Percentiles rank a stretch among this genome's conserved stretches.
phyloP scores from a whole-genome alignment of 2,329 filamentous ascomycete species.

The Endoconidiophora polonica region DNA sequence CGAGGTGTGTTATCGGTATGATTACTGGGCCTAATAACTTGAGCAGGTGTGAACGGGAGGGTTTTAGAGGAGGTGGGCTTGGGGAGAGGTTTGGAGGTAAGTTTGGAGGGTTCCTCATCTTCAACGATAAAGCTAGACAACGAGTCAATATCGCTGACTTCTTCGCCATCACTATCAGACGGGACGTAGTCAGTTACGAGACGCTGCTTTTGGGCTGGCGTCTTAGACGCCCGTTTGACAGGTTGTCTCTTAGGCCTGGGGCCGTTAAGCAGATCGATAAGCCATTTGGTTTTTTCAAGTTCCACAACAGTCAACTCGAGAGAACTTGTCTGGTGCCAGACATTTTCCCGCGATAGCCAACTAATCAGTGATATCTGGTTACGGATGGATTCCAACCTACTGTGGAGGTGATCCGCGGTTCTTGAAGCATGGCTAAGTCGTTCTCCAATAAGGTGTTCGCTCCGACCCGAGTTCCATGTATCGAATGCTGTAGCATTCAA shows the following conservation, averaged over 20 bases:
- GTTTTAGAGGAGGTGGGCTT: neutral
- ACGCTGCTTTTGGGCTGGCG: conserved; percentile 10
- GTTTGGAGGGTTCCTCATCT: conserved; percentile 15
- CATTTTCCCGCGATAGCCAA: conserved; percentile 35
- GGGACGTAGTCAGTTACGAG: conserved; percentile 4
- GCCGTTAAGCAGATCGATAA: conserved; percentile 29
- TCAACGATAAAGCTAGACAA: conserved; percentile 34
- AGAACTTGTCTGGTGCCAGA: conserved; percentile 37
- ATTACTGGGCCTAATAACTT: too few relatives aligned
- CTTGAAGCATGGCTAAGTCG: conserved; percentile 29
- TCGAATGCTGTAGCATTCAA: conserved; percentile 8
- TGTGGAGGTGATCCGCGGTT: conserved; percentile 26
- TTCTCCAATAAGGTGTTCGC: neutral
- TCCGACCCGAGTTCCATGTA: conserved; percentile 8
- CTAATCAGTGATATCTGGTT: conserved; percentile 32
- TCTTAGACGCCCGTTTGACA: neutral
- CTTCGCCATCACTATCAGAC: conserved; percentile 29
- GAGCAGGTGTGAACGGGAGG: neutral
- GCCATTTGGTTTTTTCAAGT: conserved; percentile 36
- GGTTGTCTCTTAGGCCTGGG: conserved; percentile 14
- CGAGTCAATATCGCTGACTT: conserved; percentile 34
- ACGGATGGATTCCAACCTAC: conserved; percentile 38
- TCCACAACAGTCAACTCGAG: conserved; percentile 51
- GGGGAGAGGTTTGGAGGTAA: too few relatives aligned
- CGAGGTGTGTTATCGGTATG: too few relatives aligned